A percentile compares a stretch with the other conserved stretches of the same genome.
phyloP scores from a whole-genome alignment of 345 rosid species.

The Acer yangbiense region DNA sequence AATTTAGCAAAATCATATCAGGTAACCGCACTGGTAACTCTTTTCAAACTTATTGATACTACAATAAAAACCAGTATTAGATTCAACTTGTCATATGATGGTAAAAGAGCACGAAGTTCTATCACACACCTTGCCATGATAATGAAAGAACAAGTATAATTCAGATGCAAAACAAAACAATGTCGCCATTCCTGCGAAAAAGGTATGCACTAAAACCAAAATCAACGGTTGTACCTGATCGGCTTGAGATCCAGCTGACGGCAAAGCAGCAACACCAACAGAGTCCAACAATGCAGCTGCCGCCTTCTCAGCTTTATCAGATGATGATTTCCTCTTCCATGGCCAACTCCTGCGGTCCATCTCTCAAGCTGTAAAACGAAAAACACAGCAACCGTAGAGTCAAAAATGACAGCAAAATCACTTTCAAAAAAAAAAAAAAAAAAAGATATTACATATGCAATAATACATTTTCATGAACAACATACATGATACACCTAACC shows the following conservation, averaged over 20 bases:
- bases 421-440: not conserved
- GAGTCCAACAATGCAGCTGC: conserved; percentile 39
- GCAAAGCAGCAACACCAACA: conserved; percentile 36
- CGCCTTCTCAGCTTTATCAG: conserved; percentile 67
- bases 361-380: conserved; percentile 24
- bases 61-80: not conserved
- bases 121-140: conserved; percentile 5
- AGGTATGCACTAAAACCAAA: not conserved
- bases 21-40: not conserved
- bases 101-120: not conserved
- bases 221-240: conserved; percentile 37
- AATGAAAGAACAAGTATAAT: not conserved
- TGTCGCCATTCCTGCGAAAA: not conserved
- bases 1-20: not conserved
- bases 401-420: conserved; percentile 10
- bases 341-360: conserved; percentile 99
- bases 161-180: not conserved
- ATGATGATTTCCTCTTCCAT: conserved; percentile 96
- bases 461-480: not conserved
- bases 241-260: conserved; percentile 37
- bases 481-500: too few species aligned
- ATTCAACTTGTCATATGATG: not conserved
- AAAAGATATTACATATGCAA: too few species aligned
- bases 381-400: conserved; percentile 14
- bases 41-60: not conserved